A percentile compares a stretch with the other conserved stretches of the same genome.
These are phyloP conservation scores for Sphaceloma murrayae DNA, from an alignment of 2,329 filamentous ascomycete species.

Conservation along the genomic window DNA sequence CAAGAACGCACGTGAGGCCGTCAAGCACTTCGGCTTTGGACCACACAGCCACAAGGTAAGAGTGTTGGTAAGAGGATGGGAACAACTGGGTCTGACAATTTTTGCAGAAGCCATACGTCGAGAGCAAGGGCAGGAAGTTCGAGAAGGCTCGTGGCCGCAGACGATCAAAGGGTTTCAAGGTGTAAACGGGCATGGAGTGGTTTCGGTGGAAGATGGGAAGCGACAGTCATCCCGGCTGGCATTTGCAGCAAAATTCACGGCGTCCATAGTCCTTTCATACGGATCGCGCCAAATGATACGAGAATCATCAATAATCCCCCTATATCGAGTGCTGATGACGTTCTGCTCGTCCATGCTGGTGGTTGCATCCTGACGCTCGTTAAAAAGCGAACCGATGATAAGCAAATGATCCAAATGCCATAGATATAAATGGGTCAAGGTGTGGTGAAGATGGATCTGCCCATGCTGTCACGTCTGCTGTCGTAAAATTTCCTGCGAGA, in stretches of 20 bases:
- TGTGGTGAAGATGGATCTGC: too few relatives aligned
- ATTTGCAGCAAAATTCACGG: constrained; percentile 16
- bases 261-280: constrained; percentile 16
- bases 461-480: too few relatives aligned
- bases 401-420: too few relatives aligned
- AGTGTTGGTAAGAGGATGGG: not conserved
- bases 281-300: constrained; percentile 15
- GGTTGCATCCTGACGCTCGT: too few relatives aligned
- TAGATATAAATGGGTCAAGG: too few relatives aligned
- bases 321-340: too few relatives aligned
- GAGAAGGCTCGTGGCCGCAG: constrained; percentile 98
- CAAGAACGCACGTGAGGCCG: constrained; percentile 94
- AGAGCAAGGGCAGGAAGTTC: constrained; percentile 99
- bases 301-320: constrained; percentile 17
- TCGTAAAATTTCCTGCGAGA: too few relatives aligned
- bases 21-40: constrained; percentile 99
- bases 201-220: constrained; percentile 14
- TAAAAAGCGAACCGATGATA: too few relatives aligned
- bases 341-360: too few relatives aligned
- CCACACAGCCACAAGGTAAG: constrained; percentile 94
- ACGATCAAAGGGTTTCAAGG: constrained; percentile 99
- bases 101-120: constrained; percentile 80
- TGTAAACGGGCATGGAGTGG: constrained; percentile 52
- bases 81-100: constrained; percentile 19
- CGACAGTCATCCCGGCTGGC: constrained; percentile 15